Evolutionary conservation across 495 filamentous ascomycete species (phyloP).

Genomic region (Penicillium chermesinum): DNA sequence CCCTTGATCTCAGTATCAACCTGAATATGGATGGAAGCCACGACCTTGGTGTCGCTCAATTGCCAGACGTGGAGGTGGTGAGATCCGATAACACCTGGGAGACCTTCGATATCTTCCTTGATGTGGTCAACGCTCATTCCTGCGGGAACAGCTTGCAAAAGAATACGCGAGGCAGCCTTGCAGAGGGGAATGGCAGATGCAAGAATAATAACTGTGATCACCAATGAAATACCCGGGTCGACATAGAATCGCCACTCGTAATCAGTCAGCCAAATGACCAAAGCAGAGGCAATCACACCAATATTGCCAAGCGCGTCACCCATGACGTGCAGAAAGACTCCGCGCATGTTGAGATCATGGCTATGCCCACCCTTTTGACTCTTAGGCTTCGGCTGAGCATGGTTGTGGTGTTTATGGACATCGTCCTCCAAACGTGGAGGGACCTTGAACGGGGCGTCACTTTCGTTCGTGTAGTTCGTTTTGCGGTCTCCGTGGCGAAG

Average conservation of each 20-base stretch:
- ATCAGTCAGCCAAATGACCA: conserved; percentile 84
- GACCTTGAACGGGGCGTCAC: conserved; percentile 10
- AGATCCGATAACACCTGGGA: conserved; percentile 79
- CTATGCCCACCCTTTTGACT: conserved; percentile 55
- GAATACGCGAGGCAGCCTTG: conserved; percentile 85
- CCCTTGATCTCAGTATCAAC: conserved; percentile 70
- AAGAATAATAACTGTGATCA: conserved; percentile 95
- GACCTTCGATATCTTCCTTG: conserved; percentile 78
- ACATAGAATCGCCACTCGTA: conserved; percentile 69
- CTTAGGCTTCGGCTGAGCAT: conserved; percentile 66
- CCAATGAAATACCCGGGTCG: conserved; percentile 88
- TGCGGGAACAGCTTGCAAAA: conserved; percentile 87
- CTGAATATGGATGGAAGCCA: conserved; percentile 88
- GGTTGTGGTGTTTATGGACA: conserved; percentile 59
- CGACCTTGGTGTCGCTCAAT: conserved; percentile 84
- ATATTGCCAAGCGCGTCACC: conserved; percentile 96
- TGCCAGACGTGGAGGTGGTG: conserved; percentile 99
- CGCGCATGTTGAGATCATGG: conserved; percentile 97
- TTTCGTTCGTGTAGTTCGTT: conserved; percentile 38
- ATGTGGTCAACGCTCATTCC: conserved; percentile 85
- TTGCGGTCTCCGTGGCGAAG: conserved; percentile 30
- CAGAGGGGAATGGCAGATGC: conserved; percentile 86
- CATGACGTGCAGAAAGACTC: conserved; percentile 92
- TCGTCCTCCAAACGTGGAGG: conserved; percentile 23
- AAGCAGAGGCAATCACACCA: conserved; percentile 88